Evolutionary conservation across 805 yeast species (phyloP).

Genomic region (Myxozyma vanderwaltii): DNA sequence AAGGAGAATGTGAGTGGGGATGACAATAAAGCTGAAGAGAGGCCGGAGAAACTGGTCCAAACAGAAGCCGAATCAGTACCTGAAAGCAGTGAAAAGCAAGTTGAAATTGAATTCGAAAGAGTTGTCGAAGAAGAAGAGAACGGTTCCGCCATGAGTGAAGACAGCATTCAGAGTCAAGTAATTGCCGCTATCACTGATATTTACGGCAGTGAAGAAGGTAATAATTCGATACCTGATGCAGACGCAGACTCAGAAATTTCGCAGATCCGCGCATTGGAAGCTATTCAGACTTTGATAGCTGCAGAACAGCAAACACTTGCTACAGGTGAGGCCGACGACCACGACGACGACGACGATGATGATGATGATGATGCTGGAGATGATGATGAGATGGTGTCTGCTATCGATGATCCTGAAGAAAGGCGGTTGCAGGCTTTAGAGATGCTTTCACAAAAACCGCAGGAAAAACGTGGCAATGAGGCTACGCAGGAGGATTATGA

Average conservation of each 20-base stretch:
- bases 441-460: neutral
- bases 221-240: neutral
- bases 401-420: constrained; percentile 9
- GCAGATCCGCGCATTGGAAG: neutral
- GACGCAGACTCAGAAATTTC: neutral
- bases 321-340: neutral
- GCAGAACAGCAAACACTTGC: neutral
- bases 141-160: neutral
- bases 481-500: neutral
- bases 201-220: neutral
- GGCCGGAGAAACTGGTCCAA: too few relatives aligned
- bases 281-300: too few relatives aligned
- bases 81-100: too few relatives aligned
- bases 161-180: neutral
- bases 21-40: too few relatives aligned
- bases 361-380: constrained; percentile 7
- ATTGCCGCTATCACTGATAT: neutral
- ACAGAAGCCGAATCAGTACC: too few relatives aligned
- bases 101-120: too few relatives aligned
- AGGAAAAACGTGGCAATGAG: neutral
- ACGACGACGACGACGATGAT: constrained; percentile 12
- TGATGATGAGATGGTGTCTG: constrained; percentile 9
- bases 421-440: constrained; percentile 12
- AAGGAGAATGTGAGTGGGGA: neutral
- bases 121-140: neutral